These are phyloP conservation scores for Purpureocillium lavendulum DNA, from an alignment of 2,329 filamentous ascomycete species.

Conservation along the genomic window DNA sequence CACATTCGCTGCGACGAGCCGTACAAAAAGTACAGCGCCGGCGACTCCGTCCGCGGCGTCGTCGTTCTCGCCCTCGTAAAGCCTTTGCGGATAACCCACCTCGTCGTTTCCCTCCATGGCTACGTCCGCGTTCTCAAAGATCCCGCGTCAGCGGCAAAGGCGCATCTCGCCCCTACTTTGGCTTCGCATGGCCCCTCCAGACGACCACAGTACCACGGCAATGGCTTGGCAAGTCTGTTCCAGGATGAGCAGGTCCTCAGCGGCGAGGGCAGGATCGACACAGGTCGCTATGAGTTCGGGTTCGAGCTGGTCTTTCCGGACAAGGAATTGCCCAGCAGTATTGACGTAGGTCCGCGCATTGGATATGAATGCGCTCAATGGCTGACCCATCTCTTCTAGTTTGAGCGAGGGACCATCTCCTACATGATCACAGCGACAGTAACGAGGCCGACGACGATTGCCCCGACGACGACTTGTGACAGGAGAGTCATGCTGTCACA, in stretches of 20 bases:
- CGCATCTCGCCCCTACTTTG: constrained; percentile 34
- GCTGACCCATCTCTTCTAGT: constrained; percentile 44
- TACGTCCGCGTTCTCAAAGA: constrained; percentile 74
- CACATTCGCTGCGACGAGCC: constrained; percentile 70
- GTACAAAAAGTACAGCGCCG: constrained; percentile 66
- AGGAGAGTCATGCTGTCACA: constrained; percentile 73
- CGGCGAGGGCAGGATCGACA: constrained; percentile 66
- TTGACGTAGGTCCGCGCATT: constrained; percentile 59
- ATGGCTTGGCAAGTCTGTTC: constrained; percentile 73
- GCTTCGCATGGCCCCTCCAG: constrained; percentile 26
- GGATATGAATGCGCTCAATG: not conserved
- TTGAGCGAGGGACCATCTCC: constrained; percentile 86
- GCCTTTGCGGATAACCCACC: constrained; percentile 68
- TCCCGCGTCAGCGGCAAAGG: constrained; percentile 46
- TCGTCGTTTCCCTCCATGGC: constrained; percentile 70
- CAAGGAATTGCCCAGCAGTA: constrained; percentile 74
- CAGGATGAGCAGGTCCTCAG: constrained; percentile 76
- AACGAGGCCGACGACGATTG: constrained; percentile 80
- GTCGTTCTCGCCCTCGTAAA: constrained; percentile 68
- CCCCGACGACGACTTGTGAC: constrained; percentile 71
- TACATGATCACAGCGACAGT: constrained; percentile 88
- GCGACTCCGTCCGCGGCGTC: constrained; percentile 64
- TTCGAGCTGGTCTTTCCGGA: constrained; percentile 65
- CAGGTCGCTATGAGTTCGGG: constrained; percentile 71
- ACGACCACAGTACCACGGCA: constrained; percentile 56